Evolutionary conservation across 164 flowering plant species (phyloP), one percentile per base, ranked within the genome.

Genomic region (Stephania yunnanensis): DNA sequence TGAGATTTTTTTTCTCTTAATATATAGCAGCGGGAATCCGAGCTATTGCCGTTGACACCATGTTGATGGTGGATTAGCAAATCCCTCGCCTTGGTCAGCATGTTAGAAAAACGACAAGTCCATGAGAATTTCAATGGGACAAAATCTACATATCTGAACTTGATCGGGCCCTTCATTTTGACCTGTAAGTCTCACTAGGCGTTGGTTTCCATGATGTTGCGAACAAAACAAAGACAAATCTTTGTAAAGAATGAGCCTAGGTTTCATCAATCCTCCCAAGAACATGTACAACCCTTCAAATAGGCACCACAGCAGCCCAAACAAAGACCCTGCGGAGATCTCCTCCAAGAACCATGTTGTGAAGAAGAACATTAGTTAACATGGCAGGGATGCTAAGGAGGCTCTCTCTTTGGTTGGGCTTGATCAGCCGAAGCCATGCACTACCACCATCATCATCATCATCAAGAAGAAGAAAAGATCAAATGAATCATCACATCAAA

Each of bases 321-420:
- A 42, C 10, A 66, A 66, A 66, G 69, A 7, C 19, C 4, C 19
- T 25, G 25, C 25, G 0, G 25, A 25, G 25, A 0, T 25, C 25
- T 25, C 3, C 42, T 64, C 66, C 55, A 10, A 2, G 55, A 50
- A 50, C 55, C 3, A 50, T 50, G 55, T 50, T 48, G 53, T 8
- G 53, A 36, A 36, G 42, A 36, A 50, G 55, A 15, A 50, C 12
- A 11, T 36, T 36, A 36, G 42, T 36, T 36, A 36, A 2, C 3
- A 46, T 12, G 66, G n/a, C 20, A 55, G 46, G 7, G n/a, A 72
- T 55, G 68, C 67, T 72, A 1, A 52, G 61, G 68, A 72, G 66
- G 42, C n/a, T 58, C 10, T 15, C 50, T 42, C 42, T 50, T 36
- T 72, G 17, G 29, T 13, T 58, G 19, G 29, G 68, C n/a, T 48